Percentiles rank a stretch among this genome's conserved stretches.
Evolutionary conservation across 768 basidiomycete genomes (phyloP).

Genomic region (Kockovaella imperatae): DNA sequence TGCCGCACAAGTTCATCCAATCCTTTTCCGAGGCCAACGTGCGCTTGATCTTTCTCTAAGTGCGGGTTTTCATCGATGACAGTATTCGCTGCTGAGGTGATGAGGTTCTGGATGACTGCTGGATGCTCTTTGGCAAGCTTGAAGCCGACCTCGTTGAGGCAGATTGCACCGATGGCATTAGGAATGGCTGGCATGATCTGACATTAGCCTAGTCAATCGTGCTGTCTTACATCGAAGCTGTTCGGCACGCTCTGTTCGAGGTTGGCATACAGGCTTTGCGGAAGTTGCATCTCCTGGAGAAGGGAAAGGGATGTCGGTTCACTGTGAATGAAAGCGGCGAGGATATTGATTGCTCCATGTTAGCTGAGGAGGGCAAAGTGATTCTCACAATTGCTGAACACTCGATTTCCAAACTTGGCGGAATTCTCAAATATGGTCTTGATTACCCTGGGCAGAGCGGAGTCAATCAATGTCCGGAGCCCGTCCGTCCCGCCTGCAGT

Average conservation of each 20-base stretch:
- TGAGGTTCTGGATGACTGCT: conserved; percentile 73
- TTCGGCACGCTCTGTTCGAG: conserved; percentile 79
- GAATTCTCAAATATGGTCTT: conserved; percentile 81
- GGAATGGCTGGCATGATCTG: conserved; percentile 88
- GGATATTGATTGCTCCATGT: conserved; percentile 73
- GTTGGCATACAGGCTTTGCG: conserved; percentile 77
- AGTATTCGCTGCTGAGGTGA: conserved; percentile 67
- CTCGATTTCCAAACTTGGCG: conserved; percentile 72
- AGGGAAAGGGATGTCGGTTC: conserved; percentile 89
- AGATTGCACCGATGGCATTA: conserved; percentile 91
- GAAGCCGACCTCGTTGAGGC: conserved; percentile 83
- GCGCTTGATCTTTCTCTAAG: conserved; percentile 86
- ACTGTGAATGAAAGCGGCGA: conserved; percentile 96
- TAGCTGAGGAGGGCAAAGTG: not conserved
- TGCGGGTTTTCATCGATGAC: conserved; percentile 63
- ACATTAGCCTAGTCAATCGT: conserved; percentile 4
- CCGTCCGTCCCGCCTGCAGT: conserved; percentile 82
- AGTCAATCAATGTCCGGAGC: conserved; percentile 86
- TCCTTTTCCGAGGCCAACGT: conserved; percentile 74
- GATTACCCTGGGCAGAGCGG: conserved; percentile 70
- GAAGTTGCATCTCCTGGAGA: conserved; percentile 84
- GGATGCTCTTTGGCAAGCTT: conserved; percentile 68
- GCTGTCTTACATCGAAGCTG: conserved; percentile 63
- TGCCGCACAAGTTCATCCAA: conserved; percentile 95
- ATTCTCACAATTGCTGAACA: conserved; percentile 70